phyloP scores from a whole-genome alignment of 148 eudicot genomes.

The Camellia japonica region DNA sequence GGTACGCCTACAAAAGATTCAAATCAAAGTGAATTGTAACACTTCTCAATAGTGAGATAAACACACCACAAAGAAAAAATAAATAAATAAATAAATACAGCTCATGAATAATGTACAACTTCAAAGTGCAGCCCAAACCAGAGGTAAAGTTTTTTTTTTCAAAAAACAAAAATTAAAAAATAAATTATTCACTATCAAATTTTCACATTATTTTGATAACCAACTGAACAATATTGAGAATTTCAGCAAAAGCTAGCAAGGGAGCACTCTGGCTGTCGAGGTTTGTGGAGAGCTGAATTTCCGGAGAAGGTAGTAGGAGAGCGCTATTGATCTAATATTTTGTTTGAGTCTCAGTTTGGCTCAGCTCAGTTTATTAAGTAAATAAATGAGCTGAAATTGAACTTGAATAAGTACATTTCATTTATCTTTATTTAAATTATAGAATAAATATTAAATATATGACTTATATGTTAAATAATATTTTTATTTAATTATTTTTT shows the following conservation, averaged over 20 bases:
- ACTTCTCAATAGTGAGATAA: neutral
- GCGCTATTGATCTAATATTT: too few relatives aligned
- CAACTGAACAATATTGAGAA: neutral
- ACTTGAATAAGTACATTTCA: too few relatives aligned
- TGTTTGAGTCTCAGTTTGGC: too few relatives aligned
- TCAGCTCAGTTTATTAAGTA: too few relatives aligned
- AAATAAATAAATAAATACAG: neutral
- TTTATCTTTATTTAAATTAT: too few relatives aligned
- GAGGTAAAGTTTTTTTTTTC: neutral
- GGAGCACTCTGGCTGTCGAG: constrained; percentile 35
- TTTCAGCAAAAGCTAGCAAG: constrained; percentile 30
- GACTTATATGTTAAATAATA: too few relatives aligned
- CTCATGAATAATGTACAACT: neutral
- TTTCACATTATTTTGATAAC: neutral
- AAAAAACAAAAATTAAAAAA: neutral
- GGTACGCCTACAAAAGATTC: too few relatives aligned
- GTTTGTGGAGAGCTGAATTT: constrained; percentile 19
- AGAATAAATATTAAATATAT: too few relatives aligned
- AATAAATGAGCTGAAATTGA: too few relatives aligned
- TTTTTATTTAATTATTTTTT: too few relatives aligned
- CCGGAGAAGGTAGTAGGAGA: too few relatives aligned
- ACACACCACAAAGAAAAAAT: neutral
- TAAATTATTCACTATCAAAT: neutral
- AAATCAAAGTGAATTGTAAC: too few relatives aligned
- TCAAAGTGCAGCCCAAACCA: neutral